Conservation (phyloP, 1,284 basidiomycete species). For the Malassezia psittaci region DNA sequence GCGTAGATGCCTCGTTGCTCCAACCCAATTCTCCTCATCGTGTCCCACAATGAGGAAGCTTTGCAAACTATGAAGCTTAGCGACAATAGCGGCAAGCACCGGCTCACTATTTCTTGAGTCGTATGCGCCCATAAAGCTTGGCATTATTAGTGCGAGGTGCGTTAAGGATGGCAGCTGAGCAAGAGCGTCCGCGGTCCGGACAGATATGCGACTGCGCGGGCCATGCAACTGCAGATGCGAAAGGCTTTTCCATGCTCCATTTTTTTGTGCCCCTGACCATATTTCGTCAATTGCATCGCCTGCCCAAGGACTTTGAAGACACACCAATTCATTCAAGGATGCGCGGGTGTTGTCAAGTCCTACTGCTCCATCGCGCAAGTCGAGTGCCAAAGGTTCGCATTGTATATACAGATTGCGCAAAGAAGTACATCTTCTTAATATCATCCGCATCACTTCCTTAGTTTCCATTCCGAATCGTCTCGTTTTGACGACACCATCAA, state of each 20-base stretch:
- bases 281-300: constrained; percentile 8
- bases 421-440: neutral
- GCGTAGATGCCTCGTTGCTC: constrained; percentile 1
- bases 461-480: neutral
- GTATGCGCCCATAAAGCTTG: neutral
- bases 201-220: constrained; percentile 6
- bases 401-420: neutral
- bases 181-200: neutral
- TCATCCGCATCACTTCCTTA: neutral
- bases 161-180: constrained; percentile 1
- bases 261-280: neutral
- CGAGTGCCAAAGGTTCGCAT: constrained; percentile 3
- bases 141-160: constrained; percentile 7
- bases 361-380: neutral
- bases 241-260: constrained; percentile 1
- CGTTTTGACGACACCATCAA: neutral
- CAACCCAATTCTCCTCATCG: constrained; percentile 9
- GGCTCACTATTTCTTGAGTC: neutral
- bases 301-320: constrained; percentile 10
- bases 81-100: neutral
- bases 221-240: constrained; percentile 9
- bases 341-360: neutral
- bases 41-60: constrained; percentile 3
- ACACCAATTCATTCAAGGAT: constrained; percentile 3
- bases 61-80: neutral